These are phyloP conservation scores for Incumbomyces delicatus DNA, from an alignment of 2,329 filamentous ascomycete species.

Conservation along the genomic window DNA sequence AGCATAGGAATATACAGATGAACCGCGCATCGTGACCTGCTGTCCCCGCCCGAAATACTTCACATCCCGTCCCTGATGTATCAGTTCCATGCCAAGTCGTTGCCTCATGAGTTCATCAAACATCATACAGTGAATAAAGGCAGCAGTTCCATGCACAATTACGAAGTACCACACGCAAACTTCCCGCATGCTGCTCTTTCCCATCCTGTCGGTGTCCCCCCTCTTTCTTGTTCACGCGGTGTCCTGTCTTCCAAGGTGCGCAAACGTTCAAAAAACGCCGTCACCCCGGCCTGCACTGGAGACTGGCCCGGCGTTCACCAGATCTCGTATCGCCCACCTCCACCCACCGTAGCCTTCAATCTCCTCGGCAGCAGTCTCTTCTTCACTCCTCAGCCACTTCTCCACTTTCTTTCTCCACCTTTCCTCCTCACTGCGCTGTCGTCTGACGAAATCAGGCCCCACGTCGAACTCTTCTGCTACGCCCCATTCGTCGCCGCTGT, in stretches of 20 bases:
- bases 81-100: too few relatives aligned
- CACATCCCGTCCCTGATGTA: too few relatives aligned
- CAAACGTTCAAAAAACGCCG: too few relatives aligned
- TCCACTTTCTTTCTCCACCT: constrained; percentile 82
- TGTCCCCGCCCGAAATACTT: too few relatives aligned
- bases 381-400: constrained; percentile 57
- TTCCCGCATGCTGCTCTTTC: background rate
- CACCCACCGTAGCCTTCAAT: constrained; percentile 47
- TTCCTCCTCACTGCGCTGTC: constrained; percentile 85
- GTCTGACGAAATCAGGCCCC: constrained; percentile 80
- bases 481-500: constrained; percentile 55
- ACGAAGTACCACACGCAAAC: too few relatives aligned
- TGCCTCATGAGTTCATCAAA: too few relatives aligned
- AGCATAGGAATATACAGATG: background rate
- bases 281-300: too few relatives aligned
- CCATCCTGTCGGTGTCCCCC: background rate
- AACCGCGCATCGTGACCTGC: too few relatives aligned
- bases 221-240: background rate
- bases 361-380: constrained; percentile 38
- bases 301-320: constrained; percentile 21
- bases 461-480: constrained; percentile 97
- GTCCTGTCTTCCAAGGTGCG: too few relatives aligned
- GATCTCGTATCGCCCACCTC: constrained; percentile 62
- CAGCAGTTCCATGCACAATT: too few relatives aligned
- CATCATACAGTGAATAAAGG: too few relatives aligned